These are phyloP conservation scores for Cyclanthera cordifolia DNA, from an alignment of 306 rosid genomes.

Conservation along the genomic window DNA sequence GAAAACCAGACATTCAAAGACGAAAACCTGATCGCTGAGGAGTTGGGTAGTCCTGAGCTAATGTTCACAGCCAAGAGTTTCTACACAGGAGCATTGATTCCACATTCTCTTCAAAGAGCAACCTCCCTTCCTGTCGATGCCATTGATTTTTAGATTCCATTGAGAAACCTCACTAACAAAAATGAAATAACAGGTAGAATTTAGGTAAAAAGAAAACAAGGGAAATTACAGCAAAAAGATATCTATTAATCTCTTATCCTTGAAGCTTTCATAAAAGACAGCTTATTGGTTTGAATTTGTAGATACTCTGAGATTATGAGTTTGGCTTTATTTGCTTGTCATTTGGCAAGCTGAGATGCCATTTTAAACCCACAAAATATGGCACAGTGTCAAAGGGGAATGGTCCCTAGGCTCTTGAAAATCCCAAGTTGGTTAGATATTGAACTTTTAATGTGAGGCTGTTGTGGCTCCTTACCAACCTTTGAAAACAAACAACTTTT, in stretches of 20 bases:
- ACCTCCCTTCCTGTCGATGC: constrained; percentile 97
- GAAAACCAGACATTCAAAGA: constrained; percentile 20
- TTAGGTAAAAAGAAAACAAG: not conserved
- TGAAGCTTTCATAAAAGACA: not conserved
- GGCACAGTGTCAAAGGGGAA: not conserved
- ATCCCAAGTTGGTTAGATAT: constrained; percentile 9
- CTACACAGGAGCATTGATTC: constrained; percentile 45
- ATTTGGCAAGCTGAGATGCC: not conserved
- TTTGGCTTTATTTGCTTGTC: not conserved
- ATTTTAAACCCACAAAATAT: not conserved
- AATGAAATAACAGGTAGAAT: no score
- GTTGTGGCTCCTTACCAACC: constrained; percentile 4
- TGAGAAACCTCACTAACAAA: constrained; percentile 5
- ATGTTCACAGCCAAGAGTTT: constrained; percentile 48
- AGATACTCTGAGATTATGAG: no score
- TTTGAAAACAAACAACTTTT: not conserved
- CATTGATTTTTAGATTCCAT: constrained; percentile 33
- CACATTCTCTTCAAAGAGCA: constrained; percentile 69
- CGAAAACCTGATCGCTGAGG: not conserved
- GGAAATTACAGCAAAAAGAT: not conserved
- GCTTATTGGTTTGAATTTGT: not conserved
- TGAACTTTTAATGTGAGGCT: constrained; percentile 7
- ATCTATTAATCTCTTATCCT: not conserved
- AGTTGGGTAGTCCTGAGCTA: constrained; percentile 33
- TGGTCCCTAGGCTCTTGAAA: not conserved